Evolutionary conservation across 495 filamentous ascomycete genomes (phyloP), one percentile per base, ranked within the genome.

Genomic region (Penicillium robsamsonii): DNA sequence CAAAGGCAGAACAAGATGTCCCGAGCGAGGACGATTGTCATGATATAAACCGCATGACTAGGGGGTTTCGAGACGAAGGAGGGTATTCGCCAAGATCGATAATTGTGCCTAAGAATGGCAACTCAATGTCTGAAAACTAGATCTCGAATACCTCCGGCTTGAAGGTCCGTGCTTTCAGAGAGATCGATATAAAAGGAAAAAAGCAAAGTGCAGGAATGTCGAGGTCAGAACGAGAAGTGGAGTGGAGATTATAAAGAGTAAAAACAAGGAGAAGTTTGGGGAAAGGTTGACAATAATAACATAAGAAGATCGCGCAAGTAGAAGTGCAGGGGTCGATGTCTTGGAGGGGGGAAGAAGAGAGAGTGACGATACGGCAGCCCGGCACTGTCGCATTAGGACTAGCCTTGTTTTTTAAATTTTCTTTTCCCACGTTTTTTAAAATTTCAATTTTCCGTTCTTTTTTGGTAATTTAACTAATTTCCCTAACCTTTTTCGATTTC

Each of bases 11-110:
- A 50, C 53, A 68, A 52, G 47, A 48, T 62, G 73, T 71, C 75
- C 73, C 61, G 51, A 17, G 33, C 55, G 52, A 77, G 74, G 75
- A 77, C 74, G 55, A 54, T 60, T 63, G 73, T 75, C 70, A 77
- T 70, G 70, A 78, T 78, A 77, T 77, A 68, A 48, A 75, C 56
- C 59, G 62, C 73, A 76, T 77, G 56, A 43, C 70, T 62, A 54
- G 55, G 48, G 54, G 57, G 58, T 41, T 55, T 57, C 57, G n/a
- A 42, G 49, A 47, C 48, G 57, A 62, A 41, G 48, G 52, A 51
- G 53, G 56, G 54, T 60, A 58, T 45, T 56, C 60, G 63, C 55
- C 65, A 63, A 65, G 62, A 62, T 56, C 46, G 56, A 70, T 65
- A 62, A 61, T 64, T 64, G 65, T 66, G 7, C 40, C 17, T 62